phyloP scores from a whole-genome alignment of 1,284 basidiomycete genomes.

The Tylopilus sp. region DNA sequence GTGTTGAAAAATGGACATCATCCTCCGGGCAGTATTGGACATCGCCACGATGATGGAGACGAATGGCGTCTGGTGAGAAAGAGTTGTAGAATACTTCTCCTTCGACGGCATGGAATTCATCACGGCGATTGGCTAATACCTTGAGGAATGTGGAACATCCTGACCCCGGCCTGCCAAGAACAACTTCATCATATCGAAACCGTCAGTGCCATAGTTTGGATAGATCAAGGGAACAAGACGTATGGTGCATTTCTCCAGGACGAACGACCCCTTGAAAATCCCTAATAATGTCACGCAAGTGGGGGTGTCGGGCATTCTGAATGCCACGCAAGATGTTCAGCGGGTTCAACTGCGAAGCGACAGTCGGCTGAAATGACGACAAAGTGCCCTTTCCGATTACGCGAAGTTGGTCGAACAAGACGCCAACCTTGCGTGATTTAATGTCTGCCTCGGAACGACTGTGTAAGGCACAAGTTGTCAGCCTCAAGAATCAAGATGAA shows the following conservation, averaged over 20 bases:
- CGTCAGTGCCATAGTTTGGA: not conserved
- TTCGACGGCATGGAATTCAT: conserved; percentile 69
- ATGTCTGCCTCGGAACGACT: conserved; percentile 43
- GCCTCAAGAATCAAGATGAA: not conserved
- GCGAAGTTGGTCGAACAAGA: conserved; percentile 47
- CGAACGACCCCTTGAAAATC: conserved; percentile 64
- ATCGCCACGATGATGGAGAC: conserved; percentile 71
- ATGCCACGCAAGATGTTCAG: conserved; percentile 37
- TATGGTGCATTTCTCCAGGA: conserved; percentile 73
- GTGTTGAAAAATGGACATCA: conserved; percentile 81
- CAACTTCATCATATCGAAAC: conserved; percentile 50
- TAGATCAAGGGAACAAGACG: conserved; percentile 21
- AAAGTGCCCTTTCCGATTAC: conserved; percentile 49
- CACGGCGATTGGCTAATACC: conserved; percentile 73
- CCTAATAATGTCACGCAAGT: conserved; percentile 55
- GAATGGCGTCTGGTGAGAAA: conserved; percentile 64
- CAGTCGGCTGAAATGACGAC: conserved; percentile 52
- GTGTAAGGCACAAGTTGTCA: not conserved
- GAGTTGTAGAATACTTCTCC: conserved; percentile 78
- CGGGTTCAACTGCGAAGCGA: conserved; percentile 56
- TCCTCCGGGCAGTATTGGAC: conserved; percentile 77
- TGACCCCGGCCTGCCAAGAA: conserved; percentile 73
- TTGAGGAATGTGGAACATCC: conserved; percentile 84
- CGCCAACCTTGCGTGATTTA: conserved; percentile 48
- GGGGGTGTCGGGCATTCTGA: conserved; percentile 47